phyloP scores from a whole-genome alignment of 306 rosid species.

The Fragaria iinumae region DNA sequence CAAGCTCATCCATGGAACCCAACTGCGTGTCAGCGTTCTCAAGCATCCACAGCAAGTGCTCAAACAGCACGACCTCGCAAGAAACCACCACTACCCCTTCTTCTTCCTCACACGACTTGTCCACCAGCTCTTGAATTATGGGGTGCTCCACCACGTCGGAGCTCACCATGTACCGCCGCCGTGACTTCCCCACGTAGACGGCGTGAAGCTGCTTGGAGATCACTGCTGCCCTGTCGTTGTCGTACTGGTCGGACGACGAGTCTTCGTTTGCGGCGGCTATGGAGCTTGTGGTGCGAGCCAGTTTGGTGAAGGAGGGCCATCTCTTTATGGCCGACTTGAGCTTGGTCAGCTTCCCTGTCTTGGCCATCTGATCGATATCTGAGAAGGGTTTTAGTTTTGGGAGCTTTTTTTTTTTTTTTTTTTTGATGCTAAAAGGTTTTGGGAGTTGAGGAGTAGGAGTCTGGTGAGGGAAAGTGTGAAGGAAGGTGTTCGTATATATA shows the following conservation, averaged over 20 bases:
- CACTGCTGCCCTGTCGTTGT: neutral
- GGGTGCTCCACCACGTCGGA: constrained; percentile 71
- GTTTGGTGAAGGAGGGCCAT: constrained; percentile 74
- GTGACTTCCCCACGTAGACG: constrained; percentile 74
- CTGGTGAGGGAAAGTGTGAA: constrained; percentile 28
- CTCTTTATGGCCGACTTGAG: constrained; percentile 80
- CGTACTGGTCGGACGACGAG: neutral
- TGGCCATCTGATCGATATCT: constrained; percentile 50
- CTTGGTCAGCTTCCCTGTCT: constrained; percentile 69
- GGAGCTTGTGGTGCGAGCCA: constrained; percentile 47
- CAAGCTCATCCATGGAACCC: constrained; percentile 83
- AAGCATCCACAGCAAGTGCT: constrained; percentile 93
- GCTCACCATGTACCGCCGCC: constrained; percentile 63
- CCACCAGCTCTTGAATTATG: constrained; percentile 73
- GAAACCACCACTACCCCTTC: constrained; percentile 45
- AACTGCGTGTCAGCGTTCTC: constrained; percentile 60
- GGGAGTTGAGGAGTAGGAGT: neutral
- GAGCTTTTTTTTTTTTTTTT: no score
- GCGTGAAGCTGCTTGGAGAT: constrained; percentile 38
- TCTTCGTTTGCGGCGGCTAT: constrained; percentile 25
- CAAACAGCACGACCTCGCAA: constrained; percentile 89
- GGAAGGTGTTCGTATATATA: constrained; percentile 42
- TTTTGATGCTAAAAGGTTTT: neutral
- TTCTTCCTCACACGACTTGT: constrained; percentile 34
- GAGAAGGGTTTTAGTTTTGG: constrained; percentile 25